Evolutionary conservation across 306 rosid species (phyloP), one percentile per base, ranked within the genome.

Genomic region (Hippophae tibetana): DNA sequence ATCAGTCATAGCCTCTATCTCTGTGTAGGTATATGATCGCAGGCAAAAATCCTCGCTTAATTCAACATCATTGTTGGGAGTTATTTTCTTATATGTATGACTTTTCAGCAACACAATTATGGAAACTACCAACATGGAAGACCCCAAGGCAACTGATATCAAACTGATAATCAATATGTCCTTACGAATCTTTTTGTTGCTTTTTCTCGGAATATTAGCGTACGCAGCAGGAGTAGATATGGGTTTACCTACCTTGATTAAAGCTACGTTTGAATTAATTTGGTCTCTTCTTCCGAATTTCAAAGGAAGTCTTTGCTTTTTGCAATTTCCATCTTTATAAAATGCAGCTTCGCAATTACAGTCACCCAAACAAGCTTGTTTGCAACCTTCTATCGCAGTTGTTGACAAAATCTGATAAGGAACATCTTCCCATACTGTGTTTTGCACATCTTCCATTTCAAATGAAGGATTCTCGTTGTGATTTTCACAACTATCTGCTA

Each of bases 261-360:
- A 10, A 52, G 62, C 64, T 5, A 10, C 13, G 42, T 9, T 43
- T 42, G 71, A 42, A 43, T 3, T 40, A 10, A 11, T 13, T 3
- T 0, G 18, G 1, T 18, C 0, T 13, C 45, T 18, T 63, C 40
- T 67, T 3, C 70, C 78, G 23, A 31, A 58, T 13, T 7, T 68
- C 67, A 74, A 58, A 23, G 74, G 78, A 58, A 74, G 59, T 41
- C 26, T 68, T 50, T 46, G 70, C 58, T 52, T 74, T 8, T 5
- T 8, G 51, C 78, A 74, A 5, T 2, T 68, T 7, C 52, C 38
- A 2, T 52, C 58, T 0, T 10, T 13, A 8, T 27, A 47, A 9
- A 58, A 40, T 3, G 59, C 55, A 7, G 50, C 73, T 23, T 73
- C 62, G 42, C 78, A 73, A 60, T 56, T 66, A 25, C 68, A 62